phyloP scores from a whole-genome alignment of 495 filamentous ascomycete genomes.

The Cercophora scortea region DNA sequence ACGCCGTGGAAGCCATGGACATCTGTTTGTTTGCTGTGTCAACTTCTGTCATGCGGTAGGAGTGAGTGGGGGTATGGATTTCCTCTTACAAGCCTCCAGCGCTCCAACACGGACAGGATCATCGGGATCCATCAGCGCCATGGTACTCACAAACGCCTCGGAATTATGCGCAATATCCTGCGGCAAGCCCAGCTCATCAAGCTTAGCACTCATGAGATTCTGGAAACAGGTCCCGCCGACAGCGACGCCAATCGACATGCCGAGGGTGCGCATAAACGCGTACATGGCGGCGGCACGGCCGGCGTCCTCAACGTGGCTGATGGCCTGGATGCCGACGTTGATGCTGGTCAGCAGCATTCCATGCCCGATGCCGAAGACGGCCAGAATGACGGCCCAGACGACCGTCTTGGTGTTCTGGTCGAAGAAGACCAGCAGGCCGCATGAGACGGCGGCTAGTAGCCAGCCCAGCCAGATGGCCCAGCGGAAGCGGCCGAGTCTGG shows the following conservation, averaged over 20 bases:
- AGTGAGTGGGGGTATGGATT: no score
- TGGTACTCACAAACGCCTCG: slow-evolving; percentile 36
- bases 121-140: slow-evolving; percentile 13
- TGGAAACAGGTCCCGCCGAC: slow-evolving; percentile 56
- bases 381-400: slow-evolving; percentile 44
- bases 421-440: slow-evolving; percentile 40
- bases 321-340: slow-evolving; percentile 47
- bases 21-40: slow-evolving; percentile 1
- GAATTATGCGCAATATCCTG: slow-evolving; percentile 33
- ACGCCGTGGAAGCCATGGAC: slow-evolving; percentile 21
- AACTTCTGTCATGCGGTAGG: not conserved
- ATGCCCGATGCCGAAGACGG: slow-evolving; percentile 46
- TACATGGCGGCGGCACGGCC: slow-evolving; percentile 52
- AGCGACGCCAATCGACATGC: slow-evolving; percentile 57
- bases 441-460: slow-evolving; percentile 39
- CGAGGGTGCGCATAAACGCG: slow-evolving; percentile 51
- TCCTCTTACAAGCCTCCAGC: slow-evolving; percentile 16
- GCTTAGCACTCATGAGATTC: slow-evolving; percentile 43
- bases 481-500: slow-evolving; percentile 43
- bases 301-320: slow-evolving; percentile 37
- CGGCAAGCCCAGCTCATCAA: slow-evolving; percentile 30
- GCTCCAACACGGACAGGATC: slow-evolving; percentile 17
- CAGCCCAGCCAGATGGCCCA: slow-evolving; percentile 52
- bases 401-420: slow-evolving; percentile 35
- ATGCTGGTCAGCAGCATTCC: slow-evolving; percentile 45